Evolutionary conservation across 345 rosid species (phyloP), one percentile per base, ranked within the genome.

Genomic region (Linum trigynum): DNA sequence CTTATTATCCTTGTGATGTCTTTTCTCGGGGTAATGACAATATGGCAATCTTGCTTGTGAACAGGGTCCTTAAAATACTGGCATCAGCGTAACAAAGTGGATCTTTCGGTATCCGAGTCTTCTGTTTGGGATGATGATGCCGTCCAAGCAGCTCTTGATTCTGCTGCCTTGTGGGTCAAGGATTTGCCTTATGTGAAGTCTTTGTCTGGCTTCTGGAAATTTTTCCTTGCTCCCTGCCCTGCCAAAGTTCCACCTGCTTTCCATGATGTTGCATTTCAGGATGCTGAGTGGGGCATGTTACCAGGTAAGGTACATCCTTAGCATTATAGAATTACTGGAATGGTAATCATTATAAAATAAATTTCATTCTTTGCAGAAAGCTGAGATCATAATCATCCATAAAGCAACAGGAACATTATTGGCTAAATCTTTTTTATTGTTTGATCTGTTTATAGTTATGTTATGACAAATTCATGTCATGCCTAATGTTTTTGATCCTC

Each of bases 101-200:
- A 88, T 71, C 79, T 78, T 70, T 70, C 79, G 7, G 79, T 74
- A 57, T 77, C 96, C 16, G 82, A 84, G 56, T 59, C 85, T 62
- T 92, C 97, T 71, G 88, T 82, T 75, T 94, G 99, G 99, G 79
- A 88, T 37, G 99, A 94, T 66, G 90, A 85, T 76, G 88, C 99
- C 56, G 84, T 90, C 36, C 81, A 74, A 66, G 81, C 59, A 60
- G 89, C 96, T 67, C 92, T 94, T 59, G 89, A 81, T 15, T 79
- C 77, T 64, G 92, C 97, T 66, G 82, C 88, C 3, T 86, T 73
- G 67, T 90, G 96, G 99, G 92, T 82, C 15, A 78, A 88, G 43
- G 92, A 79, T 60, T 81, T 90, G 80, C 95, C 97, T 58, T 94
- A 80, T 67, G 92, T 84, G 5, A 83, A 75, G 78, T 88, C 99